Evolutionary conservation across 192 early-diverging fungal species (phyloP), one percentile per base, ranked within the genome.

Genomic region (Thamnidium elegans): DNA sequence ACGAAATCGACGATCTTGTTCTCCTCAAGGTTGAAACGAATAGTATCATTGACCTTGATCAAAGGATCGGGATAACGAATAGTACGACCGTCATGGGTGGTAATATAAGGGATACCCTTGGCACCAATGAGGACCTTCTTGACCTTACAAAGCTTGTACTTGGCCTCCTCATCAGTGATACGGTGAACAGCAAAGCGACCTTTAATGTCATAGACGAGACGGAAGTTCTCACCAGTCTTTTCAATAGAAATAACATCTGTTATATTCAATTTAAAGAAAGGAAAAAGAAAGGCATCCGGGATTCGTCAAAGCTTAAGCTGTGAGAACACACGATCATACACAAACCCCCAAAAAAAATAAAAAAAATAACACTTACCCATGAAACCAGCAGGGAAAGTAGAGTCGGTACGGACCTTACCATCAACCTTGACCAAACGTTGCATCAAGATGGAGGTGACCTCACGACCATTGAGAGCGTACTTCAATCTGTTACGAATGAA

Each of bases 101-200:
- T 92, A 54, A 92, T 78, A 85, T 84, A 98, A 20, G 97, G 97
- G 63, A 99, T 92, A 66, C 89, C 93, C 83, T 97, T 97, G 75
- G 89, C 83, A 66, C 96, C 96, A 63, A 98, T 79, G 83, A 97
- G 85, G 74, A 95, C 89, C 76, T 88, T 89, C 82, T 91, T 94
- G 72, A 99, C 92, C 89, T 99, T 99, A 84, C 92, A 90, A 63
- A 99, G 87, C 88, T 99, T 99, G 93, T 98, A 99, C 82, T 95
- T 92, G 84, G 93, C 91, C 83, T 99, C 97, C 79, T 98, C 95
- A 50, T 86, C 92, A 62, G 90, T 92, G 78, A 99, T 98, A 80
- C 95, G 92, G 89, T 99, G 97, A 82, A 99, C 94, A 73, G 93
- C 92, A 87, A 98, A 99, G 74, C 96, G 95, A 70, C 97, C 97